These are phyloP conservation scores for Aspergillus hancockii DNA, from an alignment of 495 filamentous ascomycete genomes.

Conservation along the genomic window DNA sequence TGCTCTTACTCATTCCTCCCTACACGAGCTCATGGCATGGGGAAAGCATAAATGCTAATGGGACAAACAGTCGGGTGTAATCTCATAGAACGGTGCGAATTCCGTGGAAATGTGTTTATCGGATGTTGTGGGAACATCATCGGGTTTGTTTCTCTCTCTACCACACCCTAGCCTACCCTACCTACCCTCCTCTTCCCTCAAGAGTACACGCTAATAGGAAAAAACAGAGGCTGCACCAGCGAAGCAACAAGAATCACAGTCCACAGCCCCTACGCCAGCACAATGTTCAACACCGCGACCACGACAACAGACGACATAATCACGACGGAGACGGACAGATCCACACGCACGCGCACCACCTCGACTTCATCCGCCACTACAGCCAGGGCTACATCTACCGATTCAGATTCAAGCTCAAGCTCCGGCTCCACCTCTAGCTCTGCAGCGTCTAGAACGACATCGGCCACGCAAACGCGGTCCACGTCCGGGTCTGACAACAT, in stretches of 20 bases:
- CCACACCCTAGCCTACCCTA: not conserved
- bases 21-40: too few relatives aligned
- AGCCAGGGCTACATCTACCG: not conserved
- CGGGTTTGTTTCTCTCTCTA: not conserved
- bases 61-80: not conserved
- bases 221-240: conserved; percentile 9
- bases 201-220: not conserved
- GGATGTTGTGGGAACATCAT: conserved; percentile 12
- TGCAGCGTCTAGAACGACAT: not conserved
- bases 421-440: not conserved
- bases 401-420: not conserved
- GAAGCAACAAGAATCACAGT: conserved; percentile 9
- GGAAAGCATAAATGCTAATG: not conserved
- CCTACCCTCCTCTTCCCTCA: too few relatives aligned
- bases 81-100: conserved; percentile 9
- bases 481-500: not conserved
- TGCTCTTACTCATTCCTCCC: not conserved
- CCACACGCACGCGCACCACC: not conserved
- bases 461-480: not conserved
- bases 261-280: not conserved
- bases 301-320: not conserved
- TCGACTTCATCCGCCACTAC: not conserved
- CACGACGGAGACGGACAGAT: not conserved
- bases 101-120: conserved; percentile 13
- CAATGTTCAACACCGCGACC: not conserved